These are phyloP conservation scores for Xylariales sp. DNA, from an alignment of 2,329 filamentous ascomycete species.

Conservation along the genomic window DNA sequence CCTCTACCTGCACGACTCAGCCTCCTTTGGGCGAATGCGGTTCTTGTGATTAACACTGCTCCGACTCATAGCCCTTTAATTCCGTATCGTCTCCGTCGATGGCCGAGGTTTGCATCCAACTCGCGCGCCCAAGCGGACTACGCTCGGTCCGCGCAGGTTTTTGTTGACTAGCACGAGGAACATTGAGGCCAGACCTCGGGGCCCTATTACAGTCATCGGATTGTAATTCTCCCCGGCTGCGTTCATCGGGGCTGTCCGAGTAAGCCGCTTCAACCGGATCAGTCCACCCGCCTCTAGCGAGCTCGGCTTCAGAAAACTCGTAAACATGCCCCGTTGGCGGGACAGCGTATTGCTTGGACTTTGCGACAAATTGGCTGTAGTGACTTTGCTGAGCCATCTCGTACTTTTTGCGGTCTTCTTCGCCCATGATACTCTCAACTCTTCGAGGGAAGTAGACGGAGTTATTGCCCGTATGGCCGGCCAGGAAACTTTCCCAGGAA, in stretches of 20 bases:
- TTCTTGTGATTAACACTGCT: no score
- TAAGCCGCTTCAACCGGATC: slow-evolving; percentile 32
- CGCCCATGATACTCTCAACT: slow-evolving; percentile 72
- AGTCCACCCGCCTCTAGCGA: slow-evolving; percentile 35
- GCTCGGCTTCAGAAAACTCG: slow-evolving; percentile 42
- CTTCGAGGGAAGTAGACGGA: slow-evolving; percentile 63
- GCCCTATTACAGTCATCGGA: slow-evolving; percentile 8
- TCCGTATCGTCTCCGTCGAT: slow-evolving; percentile 27
- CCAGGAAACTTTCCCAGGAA: slow-evolving; percentile 64
- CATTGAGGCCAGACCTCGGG: slow-evolving; percentile 16
- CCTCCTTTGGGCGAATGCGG: no score
- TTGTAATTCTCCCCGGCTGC: slow-evolving; percentile 16
- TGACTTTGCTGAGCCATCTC: slow-evolving; percentile 60
- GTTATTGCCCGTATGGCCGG: slow-evolving; percentile 48
- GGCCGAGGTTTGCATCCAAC: slow-evolving; percentile 26
- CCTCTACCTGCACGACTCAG: no score
- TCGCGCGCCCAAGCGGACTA: slow-evolving; percentile 34
- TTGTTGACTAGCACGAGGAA: slow-evolving; percentile 20
- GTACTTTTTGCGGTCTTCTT: slow-evolving; percentile 72
- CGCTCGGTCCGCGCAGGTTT: slow-evolving; percentile 24
- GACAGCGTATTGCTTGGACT: slow-evolving; percentile 27
- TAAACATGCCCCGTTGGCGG: slow-evolving; percentile 41
- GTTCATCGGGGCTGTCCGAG: slow-evolving; percentile 12
- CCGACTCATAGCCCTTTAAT: no score
- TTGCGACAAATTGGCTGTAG: slow-evolving; percentile 29